Evolutionary conservation across 805 yeast genomes (phyloP), one percentile per base, ranked within the genome.

Genomic region (Teunomyces tritomae): DNA sequence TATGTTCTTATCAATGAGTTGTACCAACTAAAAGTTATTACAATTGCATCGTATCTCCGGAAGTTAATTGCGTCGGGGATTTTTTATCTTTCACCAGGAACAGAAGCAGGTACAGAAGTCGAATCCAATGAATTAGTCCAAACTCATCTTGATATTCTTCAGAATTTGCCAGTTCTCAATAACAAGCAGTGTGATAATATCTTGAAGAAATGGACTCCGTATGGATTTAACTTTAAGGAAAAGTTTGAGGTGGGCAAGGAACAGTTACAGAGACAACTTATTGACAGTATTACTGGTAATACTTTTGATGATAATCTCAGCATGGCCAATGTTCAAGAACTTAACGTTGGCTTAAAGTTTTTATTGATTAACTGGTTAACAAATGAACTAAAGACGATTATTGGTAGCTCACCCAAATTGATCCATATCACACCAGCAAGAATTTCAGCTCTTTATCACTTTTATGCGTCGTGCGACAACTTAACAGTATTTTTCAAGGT

Each of bases 1-100:
- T 69, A 74, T 51, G 70, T 76, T n/a, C 63, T 83, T 28, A 70
- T 85, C 13, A 72, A 75, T 46, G 84, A 80, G 59, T 62, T 84
- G 3, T 73, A 74, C 43, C 77, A 74, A 36, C 54, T 74, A 46
- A 77, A 76, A 40, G 62, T 85, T 20, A 73, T 86, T 20, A 65
- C 79, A 2, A 71, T 83, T 11, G 81, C 86, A 1, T 77, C 86
- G 1, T 92, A 92, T 58, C 73, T 91, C 48, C 72, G 97, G 57
- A 81, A 84, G 55, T 69, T 91, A 32, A 90, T 92, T 39, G 89
- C 97, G 8, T 83, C 94, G 0, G 99, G 97, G 4, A 73, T 89
- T 0, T 79, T 91, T 40, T 89, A 87, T 63, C 64, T 82, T 9
- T 52, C 61, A 3, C 74, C 79, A 6, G 78, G 57, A 28, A 51